Evolutionary conservation across 805 yeast genomes (phyloP), one percentile per base, ranked within the genome.

Genomic region (Cyberlindnera euphorbiae): DNA sequence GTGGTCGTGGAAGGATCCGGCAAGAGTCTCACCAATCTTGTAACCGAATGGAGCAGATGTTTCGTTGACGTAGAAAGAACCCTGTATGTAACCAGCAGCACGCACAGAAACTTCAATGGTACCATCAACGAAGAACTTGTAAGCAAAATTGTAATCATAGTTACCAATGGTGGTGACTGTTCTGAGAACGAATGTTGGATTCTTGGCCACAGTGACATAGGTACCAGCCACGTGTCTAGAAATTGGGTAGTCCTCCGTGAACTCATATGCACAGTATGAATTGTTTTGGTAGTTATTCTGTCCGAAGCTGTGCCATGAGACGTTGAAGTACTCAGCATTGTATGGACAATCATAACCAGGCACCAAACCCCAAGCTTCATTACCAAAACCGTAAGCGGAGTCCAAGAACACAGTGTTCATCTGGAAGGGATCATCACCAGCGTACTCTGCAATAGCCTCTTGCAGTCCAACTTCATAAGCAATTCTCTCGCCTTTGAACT

Each of bases 391-490:
- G 36, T 53, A 54, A 8, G 55, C 26, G 18, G 47, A 28, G 36
- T 54, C 59, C 26, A 50, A 41, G 40, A 47, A 54, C 17, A 41
- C 40, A 12, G 55, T 52, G 38, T 50, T 33, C 37, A 50, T 44
- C 39, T 54, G 58, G 47, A 50, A 53, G 22, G 59, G 59, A 49
- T 54, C 59, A 29, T 54, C 59, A 38, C 58, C 58, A 19, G 56
- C 38, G 19, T 54, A 54, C 36, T 54, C 59, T 16, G 59, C 58
- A 40, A 53, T 46, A 15, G 57, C 58, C 34, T 54, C 59, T 36
- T 53, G 59, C 26, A 55, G 35, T 15, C 56, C 58, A 8, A 55
- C 22, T 39, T 53, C 59, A 17, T 41, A 53, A 8, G 47, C 26
- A 23, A 55, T 45, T 49, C 59, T 49, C 41, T 55, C 59, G 26